Evolutionary conservation across 352 stramenopile species (phyloP).

Genomic region (Globisporangium yorkense): DNA sequence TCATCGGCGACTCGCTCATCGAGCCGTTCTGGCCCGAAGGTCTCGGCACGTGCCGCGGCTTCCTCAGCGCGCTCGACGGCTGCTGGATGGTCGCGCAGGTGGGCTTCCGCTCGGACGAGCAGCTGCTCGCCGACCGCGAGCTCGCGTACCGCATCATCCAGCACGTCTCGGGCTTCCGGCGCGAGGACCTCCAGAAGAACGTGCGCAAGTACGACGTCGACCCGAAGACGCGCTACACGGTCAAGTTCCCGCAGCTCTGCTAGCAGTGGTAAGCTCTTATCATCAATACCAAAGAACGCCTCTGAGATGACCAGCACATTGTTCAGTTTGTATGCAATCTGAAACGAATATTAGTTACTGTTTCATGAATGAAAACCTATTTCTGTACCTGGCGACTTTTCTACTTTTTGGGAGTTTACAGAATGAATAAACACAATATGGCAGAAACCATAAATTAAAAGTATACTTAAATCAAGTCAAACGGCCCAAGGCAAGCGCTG

Average conservation of each 20-base stretch:
- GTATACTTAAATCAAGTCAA: too few relatives aligned
- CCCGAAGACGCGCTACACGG: constrained; percentile 66
- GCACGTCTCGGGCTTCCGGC: constrained; percentile 68
- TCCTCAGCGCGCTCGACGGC: constrained; percentile 69
- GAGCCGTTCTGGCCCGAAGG: constrained; percentile 86
- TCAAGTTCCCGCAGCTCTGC: constrained; percentile 62
- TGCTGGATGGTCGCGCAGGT: constrained; percentile 77
- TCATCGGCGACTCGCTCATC: constrained; percentile 77
- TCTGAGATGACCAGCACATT: too few relatives aligned
- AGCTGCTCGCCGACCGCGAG: constrained; percentile 69
- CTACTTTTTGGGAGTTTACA: too few relatives aligned
- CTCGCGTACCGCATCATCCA: constrained; percentile 71
- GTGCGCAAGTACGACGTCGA: constrained; percentile 80
- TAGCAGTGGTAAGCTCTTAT: constrained; percentile 6
- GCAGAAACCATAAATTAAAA: too few relatives aligned
- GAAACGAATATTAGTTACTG: too few relatives aligned
- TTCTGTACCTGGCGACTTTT: too few relatives aligned
- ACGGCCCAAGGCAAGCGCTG: too few relatives aligned
- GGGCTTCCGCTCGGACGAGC: constrained; percentile 60
- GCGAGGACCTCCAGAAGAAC: constrained; percentile 75
- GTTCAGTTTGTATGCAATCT: too few relatives aligned
- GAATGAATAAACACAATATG: too few relatives aligned
- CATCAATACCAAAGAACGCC: too few relatives aligned
- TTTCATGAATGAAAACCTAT: too few relatives aligned
- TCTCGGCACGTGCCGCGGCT: constrained; percentile 75